Base-by-base conservation (phyloP, 257 asterid genomes). In the Mentha longifolia region DNA sequence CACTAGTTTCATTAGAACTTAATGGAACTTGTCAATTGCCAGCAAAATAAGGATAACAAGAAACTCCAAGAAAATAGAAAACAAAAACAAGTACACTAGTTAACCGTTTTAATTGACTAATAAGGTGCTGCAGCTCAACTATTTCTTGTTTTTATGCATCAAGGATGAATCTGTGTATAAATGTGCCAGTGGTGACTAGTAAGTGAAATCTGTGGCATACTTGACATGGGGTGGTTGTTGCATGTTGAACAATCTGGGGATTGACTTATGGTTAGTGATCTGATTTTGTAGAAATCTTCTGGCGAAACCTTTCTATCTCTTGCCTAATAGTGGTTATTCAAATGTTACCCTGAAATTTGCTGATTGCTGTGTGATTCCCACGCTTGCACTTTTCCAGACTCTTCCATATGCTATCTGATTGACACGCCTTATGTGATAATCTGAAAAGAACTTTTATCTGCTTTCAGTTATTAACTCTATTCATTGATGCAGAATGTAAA, bases 401-500 rank as follows among this genome's bases (percentile, higher is more conserved):
- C 15, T 57, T 46, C 51, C 41, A 16, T 74, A 33, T 1, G 35
- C n/a, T 20, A 54, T 39, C 20, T 19, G 16, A 39, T 67, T 25
- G 58, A 11, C 65, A 19, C 28, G 13, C n/a, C 7, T 52, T 9
- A 61, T 60, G 37, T 14, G 45, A 35, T 15, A 46, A 33, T 9
- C 22, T 35, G 54, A 2, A 7, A n/a, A 10, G 47, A 51, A 37
- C 52, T 35, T 46, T 14, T 43, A 45, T 49, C 70, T 62, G 67
- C 45, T 41, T 45, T 57, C 45, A 69, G 76, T 13, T 70, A 47
- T 57, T 80, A 71, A 73, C 16, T 30, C 41, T 4, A 49, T 76
- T 22, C 74, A 16, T 72, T 30, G 56, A 72, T 76, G 97, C 97
- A 94, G 99, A 94, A 94, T 79, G 89, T 89, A 65, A 87, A 94